phyloP scores from a whole-genome alignment of 768 basidiomycete genomes.

The Brasilioporus rufonigricans region DNA sequence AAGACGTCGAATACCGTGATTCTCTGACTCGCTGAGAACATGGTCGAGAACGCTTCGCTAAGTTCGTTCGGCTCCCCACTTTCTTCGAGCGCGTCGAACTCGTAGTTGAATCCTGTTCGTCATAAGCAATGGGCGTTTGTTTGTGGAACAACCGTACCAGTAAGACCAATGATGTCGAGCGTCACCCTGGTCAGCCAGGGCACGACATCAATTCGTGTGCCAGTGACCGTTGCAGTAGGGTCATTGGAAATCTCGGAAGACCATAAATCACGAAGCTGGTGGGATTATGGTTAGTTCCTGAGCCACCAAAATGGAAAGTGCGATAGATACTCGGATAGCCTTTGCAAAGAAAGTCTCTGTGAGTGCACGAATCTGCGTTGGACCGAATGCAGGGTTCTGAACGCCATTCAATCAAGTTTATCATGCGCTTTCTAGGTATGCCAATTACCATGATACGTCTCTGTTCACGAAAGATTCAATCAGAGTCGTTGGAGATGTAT shows the following conservation, averaged over 20 bases:
- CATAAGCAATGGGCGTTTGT: neutral
- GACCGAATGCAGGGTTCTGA: slow-evolving; percentile 67
- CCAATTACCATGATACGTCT: slow-evolving; percentile 30
- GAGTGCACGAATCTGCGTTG: slow-evolving; percentile 54
- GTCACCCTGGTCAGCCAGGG: slow-evolving; percentile 37
- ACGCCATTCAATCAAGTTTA: neutral
- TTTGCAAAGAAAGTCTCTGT: slow-evolving; percentile 58
- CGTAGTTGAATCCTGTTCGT: slow-evolving; percentile 37
- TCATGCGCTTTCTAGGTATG: neutral
- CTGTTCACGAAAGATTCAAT: slow-evolving; percentile 2
- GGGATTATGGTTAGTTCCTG: neutral
- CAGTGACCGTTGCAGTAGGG: slow-evolving; percentile 14
- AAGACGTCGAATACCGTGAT: slow-evolving; percentile 30
- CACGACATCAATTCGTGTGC: slow-evolving; percentile 30
- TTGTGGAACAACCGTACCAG: slow-evolving; percentile 25
- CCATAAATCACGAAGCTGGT: slow-evolving; percentile 50
- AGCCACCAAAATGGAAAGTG: neutral
- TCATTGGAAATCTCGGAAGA: slow-evolving; percentile 30
- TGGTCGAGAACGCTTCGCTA: slow-evolving; percentile 31
- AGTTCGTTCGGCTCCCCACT: slow-evolving; percentile 30
- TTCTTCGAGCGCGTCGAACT: slow-evolving; percentile 33
- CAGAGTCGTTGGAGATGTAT: neutral
- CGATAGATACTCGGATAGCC: slow-evolving; percentile 24
- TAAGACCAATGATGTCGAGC: slow-evolving; percentile 42
- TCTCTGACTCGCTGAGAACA: slow-evolving; percentile 22